A percentile compares a stretch with the other conserved stretches of the same genome.
phyloP scores from a whole-genome alignment of 306 rosid genomes.

The Astragalus glycyphyllos region DNA sequence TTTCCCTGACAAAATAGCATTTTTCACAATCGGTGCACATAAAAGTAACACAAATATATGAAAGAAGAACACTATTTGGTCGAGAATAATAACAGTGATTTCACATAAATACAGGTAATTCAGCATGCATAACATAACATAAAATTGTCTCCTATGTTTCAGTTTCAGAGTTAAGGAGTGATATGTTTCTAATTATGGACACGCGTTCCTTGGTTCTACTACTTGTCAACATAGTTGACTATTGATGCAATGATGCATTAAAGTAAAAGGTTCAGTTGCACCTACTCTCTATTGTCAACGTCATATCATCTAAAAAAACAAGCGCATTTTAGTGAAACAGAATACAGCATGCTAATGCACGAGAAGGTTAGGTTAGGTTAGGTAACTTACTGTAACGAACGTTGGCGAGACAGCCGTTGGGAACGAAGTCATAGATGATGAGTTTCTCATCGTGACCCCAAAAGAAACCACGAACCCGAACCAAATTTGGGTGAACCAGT shows the following conservation, averaged over 20 bases:
- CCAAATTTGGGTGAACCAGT: conserved; percentile 83
- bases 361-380: neutral
- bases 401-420: conserved; percentile 92
- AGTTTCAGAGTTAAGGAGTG: neutral
- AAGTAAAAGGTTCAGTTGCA: conserved; percentile 50
- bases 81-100: too few relatives aligned
- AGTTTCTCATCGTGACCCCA: conserved; percentile 93
- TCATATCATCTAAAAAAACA: neutral
- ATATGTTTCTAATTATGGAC: conserved; percentile 37
- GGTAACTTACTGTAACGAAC: conserved; percentile 85
- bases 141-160: conserved; percentile 15
- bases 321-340: conserved; percentile 42
- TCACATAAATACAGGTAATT: too few relatives aligned
- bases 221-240: conserved; percentile 54
- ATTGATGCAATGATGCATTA: conserved; percentile 43
- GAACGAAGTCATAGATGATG: conserved; percentile 89
- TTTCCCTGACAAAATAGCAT: conserved; percentile 58
- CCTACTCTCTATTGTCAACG: conserved; percentile 66
- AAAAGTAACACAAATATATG: too few relatives aligned
- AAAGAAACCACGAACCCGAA: conserved; percentile 87
- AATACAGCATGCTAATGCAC: conserved; percentile 36
- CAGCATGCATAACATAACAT: too few relatives aligned
- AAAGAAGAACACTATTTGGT: too few relatives aligned
- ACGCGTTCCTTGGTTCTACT: conserved; percentile 5
- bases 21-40: too few relatives aligned